Base-by-base conservation (phyloP, 2,329 filamentous ascomycete species). In the Fusarium compactum region DNA sequence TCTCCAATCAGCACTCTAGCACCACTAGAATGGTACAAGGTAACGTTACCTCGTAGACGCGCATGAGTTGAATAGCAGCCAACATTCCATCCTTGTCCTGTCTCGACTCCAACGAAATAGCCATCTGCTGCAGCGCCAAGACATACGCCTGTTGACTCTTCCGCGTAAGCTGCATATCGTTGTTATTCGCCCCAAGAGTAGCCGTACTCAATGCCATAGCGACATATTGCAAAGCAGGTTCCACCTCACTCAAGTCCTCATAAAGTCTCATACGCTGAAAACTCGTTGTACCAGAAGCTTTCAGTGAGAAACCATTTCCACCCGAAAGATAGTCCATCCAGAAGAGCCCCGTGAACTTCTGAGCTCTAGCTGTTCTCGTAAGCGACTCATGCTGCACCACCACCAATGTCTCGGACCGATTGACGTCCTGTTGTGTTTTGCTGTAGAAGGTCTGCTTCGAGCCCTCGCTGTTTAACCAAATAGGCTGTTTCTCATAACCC, bases 241-340 rank as follows among this genome's bases (percentile, higher is more conserved):
- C 65, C 12, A 40, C 22, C 0, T 25, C 14, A 8, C 64, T 50
- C 0, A 68, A 8, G 0, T 18, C 8, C 6, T 68, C 52, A 1
- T 64, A 68, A 0, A 68, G 18, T 4, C 2, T 3, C 44, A 68
- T 68, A 29, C 58, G 48, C 5, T 52, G 65, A 0, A 54, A 15
- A 1, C 65, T 24, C 0, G 64, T 68, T n/a, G 59, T 68, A 0
- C 64, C 65, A 0, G 52, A 68, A 2, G 48, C 65, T 15, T 55
- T 68, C 0, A 30, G 20, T 0, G 64, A 68, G 32, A 25, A 64
- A 0, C 63, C 64, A 6, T 46, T 68, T 1, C 65, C 64, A 0
- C 64, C 64, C 4, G 63, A 68, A 0, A 68, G 12, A 25, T 63
- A 68, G 9, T 68, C 65, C 3, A 54, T 51, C 65, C 65, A 68